Evolutionary conservation across 75 land plant species (phyloP), one percentile per base, ranked within the genome.

Genomic region (Selaginella moellendorffii): DNA sequence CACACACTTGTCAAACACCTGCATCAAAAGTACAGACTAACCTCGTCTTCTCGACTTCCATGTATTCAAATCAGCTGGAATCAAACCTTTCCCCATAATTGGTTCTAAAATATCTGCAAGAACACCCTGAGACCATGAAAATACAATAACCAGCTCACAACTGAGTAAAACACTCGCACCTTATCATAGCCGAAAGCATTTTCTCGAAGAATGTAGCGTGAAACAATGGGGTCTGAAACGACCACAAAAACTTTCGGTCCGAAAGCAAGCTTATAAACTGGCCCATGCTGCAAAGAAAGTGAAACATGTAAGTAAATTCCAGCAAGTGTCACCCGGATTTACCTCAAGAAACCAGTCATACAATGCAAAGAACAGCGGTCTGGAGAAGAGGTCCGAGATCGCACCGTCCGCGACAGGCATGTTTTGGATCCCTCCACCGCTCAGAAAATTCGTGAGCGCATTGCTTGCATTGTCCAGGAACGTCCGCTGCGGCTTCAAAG

Each of bases 361-460:
- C 19, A 56, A 19, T 2, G 59, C 59, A 56, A 56, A 56, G 24
- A 56, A 56, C n/a, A 56, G 59, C 8, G 59, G 59, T 56, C 59
- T 56, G 19, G n/a, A 2, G 24, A 56, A 56, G 25, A 56, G 24
- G n/a, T 56, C 59, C 5, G 59, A 56, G 9, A 56, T 24, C 9
- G 59, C 59, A 56, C 59, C 59, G 9, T 56, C 59, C n/a, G 59
- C 59, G n/a, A 56, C 59, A 25, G 59, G 24, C 59, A 56, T 56
- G 21, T 56, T 56, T 8, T 24, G 19, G n/a, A 56, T 21, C 5
- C 19, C 19, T 56, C n/a, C 59, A 21, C 24, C 59, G n/a, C 59
- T 56, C 8, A 56, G 59, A 56, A 56, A 56, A 56, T 56, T 56
- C 5, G 59, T 56, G 25, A 56, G 24, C 19, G 24, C 23, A 56